Evolutionary conservation across 306 rosid species (phyloP).

Genomic region (Prosopis cineraria): DNA sequence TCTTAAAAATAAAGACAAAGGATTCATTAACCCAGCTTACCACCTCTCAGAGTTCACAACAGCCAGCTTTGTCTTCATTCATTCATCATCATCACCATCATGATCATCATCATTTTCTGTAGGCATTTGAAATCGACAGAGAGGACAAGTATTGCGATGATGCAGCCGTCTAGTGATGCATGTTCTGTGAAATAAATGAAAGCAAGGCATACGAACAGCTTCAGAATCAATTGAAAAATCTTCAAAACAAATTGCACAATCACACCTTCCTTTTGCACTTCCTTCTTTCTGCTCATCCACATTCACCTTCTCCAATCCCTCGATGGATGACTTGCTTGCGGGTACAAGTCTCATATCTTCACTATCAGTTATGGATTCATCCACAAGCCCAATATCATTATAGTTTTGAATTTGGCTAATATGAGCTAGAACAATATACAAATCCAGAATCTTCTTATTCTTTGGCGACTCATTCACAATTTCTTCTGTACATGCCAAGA

Average conservation of each 20-base stretch:
- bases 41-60: too few relatives aligned
- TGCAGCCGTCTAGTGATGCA: background rate
- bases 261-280: background rate
- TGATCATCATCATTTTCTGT: background rate
- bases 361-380: too few relatives aligned
- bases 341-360: background rate
- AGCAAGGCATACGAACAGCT: background rate
- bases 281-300: background rate
- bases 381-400: too few relatives aligned
- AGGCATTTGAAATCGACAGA: background rate
- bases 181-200: background rate
- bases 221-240: background rate
- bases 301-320: background rate
- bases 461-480: background rate
- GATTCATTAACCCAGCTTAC: background rate
- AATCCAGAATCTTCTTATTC: background rate
- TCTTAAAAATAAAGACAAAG: background rate
- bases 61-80: background rate
- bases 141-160: background rate
- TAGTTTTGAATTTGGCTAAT: too few relatives aligned
- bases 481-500: background rate
- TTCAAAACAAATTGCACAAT: background rate
- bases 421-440: background rate
- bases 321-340: background rate
- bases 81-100: too few relatives aligned